Evolutionary conservation across 2,329 filamentous ascomycete species (phyloP).

Genomic region (Fusarium albidum): DNA sequence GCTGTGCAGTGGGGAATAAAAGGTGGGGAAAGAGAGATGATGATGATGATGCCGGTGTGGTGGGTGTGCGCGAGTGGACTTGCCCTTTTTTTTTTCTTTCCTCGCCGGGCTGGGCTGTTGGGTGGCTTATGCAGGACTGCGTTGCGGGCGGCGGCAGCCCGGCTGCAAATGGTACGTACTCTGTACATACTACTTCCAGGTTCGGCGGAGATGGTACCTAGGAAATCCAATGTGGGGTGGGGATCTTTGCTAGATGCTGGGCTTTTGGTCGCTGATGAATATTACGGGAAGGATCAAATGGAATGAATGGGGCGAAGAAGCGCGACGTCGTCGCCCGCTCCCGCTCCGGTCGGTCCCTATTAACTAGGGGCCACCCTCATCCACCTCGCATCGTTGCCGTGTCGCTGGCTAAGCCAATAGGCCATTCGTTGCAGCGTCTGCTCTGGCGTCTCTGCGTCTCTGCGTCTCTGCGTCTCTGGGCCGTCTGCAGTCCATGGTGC

Average conservation of each 20-base stretch:
- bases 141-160: constrained; percentile 12
- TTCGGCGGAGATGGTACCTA: too few species aligned
- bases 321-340: too few species aligned
- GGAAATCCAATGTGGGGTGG: too few species aligned
- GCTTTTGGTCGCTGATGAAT: too few species aligned
- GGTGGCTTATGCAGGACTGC: constrained; percentile 6
- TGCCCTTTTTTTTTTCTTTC: constrained; percentile 9
- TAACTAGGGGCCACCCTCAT: too few species aligned
- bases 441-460: not conserved
- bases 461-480: not conserved
- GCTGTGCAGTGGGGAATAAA: constrained; percentile 30
- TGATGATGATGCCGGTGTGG: constrained; percentile 23
- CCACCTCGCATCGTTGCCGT: not conserved
- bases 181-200: not conserved
- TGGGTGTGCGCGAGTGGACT: constrained; percentile 18
- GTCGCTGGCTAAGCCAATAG: not conserved
- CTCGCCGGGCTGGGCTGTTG: constrained; percentile 4
- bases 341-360: too few species aligned
- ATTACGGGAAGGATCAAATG: too few species aligned
- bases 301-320: too few species aligned
- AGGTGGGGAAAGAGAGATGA: constrained; percentile 25
- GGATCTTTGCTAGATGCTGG: too few species aligned
- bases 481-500: constrained; percentile 13
- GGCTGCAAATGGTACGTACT: not conserved
- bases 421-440: not conserved